Base-by-base conservation (phyloP, 352 stramenopile species). In the Globisporangium nunn region DNA sequence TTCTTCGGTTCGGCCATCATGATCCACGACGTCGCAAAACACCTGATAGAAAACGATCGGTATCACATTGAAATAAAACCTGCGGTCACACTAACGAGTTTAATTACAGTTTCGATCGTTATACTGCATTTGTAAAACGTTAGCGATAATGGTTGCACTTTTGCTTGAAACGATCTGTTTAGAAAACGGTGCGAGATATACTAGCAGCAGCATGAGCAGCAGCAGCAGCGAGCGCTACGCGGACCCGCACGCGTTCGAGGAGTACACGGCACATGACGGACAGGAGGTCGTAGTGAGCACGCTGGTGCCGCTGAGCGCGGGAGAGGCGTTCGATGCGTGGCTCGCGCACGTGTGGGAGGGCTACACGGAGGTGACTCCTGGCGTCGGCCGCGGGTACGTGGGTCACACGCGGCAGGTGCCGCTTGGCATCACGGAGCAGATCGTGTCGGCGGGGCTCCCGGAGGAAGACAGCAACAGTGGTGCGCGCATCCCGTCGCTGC, bases 241-340 rank as follows among this genome's bases (percentile, higher is more conserved):
- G 31, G 78, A 89, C 56, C 39, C 48, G 8, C 39, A 55, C 3
- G 71, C 70, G 45, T 67, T 71, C 44, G 72, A 77, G 48, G 59
- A 68, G 29, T 90, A 85, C 60, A 50, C 65, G 39, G 61, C 64
- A 6, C 33, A 77, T 51, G 72, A 75, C 33, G 81, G 78, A 0
- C 78, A 87, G 57, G 81, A 91, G 67, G 44, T 81, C 37, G 66
- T 86, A 14, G 66, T 84, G 35, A 85, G 75, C 8, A 62, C 75
- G 54, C 74, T 86, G 41, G 70, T 89, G 14, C 47, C 74, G 3
- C 68, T 64, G 0, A 63, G 69, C 17, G 64, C 68, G 0, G 75
- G 52, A n/a, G 62, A 85, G 15, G 77, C 77, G 12, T 87, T 91
- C 18, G 78, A 91, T 54, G 72, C 68, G 29, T 91, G 80, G 78